Evolutionary conservation across 257 asterid species (phyloP), one percentile per base, ranked within the genome.

Genomic region (Paraleonurus japonicus): DNA sequence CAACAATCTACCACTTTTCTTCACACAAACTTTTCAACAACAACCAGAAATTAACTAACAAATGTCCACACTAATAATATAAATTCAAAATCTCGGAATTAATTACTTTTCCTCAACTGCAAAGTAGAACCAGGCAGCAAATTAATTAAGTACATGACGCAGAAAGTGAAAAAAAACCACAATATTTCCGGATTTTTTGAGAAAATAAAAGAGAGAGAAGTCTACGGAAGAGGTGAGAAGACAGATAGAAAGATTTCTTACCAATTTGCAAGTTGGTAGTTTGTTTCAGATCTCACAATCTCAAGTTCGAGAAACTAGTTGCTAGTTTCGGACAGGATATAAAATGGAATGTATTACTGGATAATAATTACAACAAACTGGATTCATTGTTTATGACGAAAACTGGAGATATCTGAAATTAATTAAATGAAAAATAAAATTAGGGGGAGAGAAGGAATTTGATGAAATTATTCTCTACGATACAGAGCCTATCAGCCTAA

Each of bases 241-340:
- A 16, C 24, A 61, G 66, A 47, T 30, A 67, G 41, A 16, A 17
- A 61, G 66, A 47, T 30, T 53, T 50, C 79, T 78, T 51, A 81
- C 86, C 79, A 62, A 72, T 58, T 13, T 22, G 75, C 28, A 43
- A 62, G 75, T 30, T 70, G 65, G 59, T 48, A 62, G 75, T 30
- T 70, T 61, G 59, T 48, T 78, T 41, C 77, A 65, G 83, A 81
- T 78, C 85, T 76, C 63, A 71, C 64, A 22, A 65, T 45, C 54
- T 32, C 16, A 20, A 13, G 32, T 69, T 26, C 58, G 22, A 37
- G 63, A 53, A 68, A 63, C 6, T 20, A 63, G 23, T 62, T 53
- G 80, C 71, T 39, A 39, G 16, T 37, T 62, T 63, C 28, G 17
- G 55, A 64, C 47, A 5, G 47, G 17, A 27, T 15, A 32, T 51